Percentiles rank a stretch among this genome's conserved stretches.
Evolutionary conservation across 441 rosid genomes (phyloP).

Genomic region (Daphne laureola): DNA sequence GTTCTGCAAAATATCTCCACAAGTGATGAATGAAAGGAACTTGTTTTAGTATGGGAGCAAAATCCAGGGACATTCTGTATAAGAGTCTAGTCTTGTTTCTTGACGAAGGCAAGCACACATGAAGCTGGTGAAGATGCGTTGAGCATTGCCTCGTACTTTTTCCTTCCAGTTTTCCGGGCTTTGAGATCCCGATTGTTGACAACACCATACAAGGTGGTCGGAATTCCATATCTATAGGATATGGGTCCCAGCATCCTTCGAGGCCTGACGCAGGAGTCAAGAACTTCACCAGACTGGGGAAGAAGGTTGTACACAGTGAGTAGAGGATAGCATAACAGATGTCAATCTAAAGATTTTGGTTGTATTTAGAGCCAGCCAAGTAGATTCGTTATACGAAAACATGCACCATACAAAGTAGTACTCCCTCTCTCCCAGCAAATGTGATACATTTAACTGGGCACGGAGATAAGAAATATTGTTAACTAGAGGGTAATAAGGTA

Average conservation of each 20-base stretch:
- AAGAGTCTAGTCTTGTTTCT: slow-evolving; percentile 68
- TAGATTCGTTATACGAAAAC: no score
- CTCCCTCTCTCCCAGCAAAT: no score
- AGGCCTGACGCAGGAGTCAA: slow-evolving; percentile 84
- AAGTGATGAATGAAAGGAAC: slow-evolving; percentile 77
- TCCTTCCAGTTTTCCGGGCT: slow-evolving; percentile 93
- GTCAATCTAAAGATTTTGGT: no score
- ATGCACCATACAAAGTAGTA: no score
- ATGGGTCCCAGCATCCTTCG: slow-evolving; percentile 97
- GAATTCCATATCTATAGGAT: slow-evolving; percentile 97
- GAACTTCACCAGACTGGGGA: slow-evolving; percentile 76
- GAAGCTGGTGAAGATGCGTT: slow-evolving; percentile 94
- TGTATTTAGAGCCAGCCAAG: no score
- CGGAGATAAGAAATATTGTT: no score
- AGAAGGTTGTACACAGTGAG: slow-evolving; percentile 7
- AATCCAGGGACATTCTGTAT: slow-evolving; percentile 90
- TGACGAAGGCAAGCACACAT: slow-evolving; percentile 84
- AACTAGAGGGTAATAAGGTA: no score
- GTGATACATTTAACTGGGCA: no score
- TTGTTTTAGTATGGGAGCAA: slow-evolving; percentile 74
- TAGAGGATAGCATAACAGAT: neutral
- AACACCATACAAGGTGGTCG: slow-evolving; percentile 92
- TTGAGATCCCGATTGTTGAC: slow-evolving; percentile 91
- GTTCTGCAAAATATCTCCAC: slow-evolving; percentile 92
- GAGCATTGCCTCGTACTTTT: slow-evolving; percentile 58